Evolutionary conservation across 345 rosid species (phyloP), one percentile per base, ranked within the genome.

Genomic region (Linum tenue): DNA sequence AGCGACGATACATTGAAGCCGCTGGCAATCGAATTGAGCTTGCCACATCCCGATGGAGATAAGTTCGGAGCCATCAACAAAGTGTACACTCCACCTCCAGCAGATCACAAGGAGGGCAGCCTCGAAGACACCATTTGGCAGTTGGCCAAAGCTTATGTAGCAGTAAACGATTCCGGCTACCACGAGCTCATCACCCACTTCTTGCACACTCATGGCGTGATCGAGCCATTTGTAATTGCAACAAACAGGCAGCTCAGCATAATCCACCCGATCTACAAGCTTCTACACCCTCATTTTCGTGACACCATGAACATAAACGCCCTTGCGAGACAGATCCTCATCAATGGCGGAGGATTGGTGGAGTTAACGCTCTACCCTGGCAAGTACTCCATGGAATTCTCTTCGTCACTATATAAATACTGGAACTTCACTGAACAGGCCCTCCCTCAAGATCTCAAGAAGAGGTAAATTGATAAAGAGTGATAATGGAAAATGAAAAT

Each of bases 141-240:
- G 62, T 77, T 92, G 36, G 96, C 98, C 7, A 92, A 90, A 70
- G 97, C 98, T 71, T 92, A 85, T 62, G 98, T 84, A 0, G 84
- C 83, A 7, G 96, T 88, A 56, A 82, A 85, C 62, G 98, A 92
- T 76, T 88, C 98, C 1, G 97, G 98, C 60, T 68, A 73, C 62
- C 98, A 92, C 70, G 97, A 92, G 67, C 94, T 92, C 39, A 80
- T 92, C 65, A 92, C 97, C 77, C 97, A 92, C 71, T 92, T 92
- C 89, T 67, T 82, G 80, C 78, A 77, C 68, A 89, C 96, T 42
- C 96, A 85, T 60, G 87, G 88, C 2, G 78, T 72, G 37, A 82
- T 85, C 6, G 96, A 89, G 71, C 91, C 91, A 7, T 85, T 85
- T 39, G 78, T 85, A 37, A 89, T 86, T 70, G 94, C 96, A 31